Evolutionary conservation across 2,329 filamentous ascomycete genomes (phyloP).

Genomic region (Sporothrix protearum): DNA sequence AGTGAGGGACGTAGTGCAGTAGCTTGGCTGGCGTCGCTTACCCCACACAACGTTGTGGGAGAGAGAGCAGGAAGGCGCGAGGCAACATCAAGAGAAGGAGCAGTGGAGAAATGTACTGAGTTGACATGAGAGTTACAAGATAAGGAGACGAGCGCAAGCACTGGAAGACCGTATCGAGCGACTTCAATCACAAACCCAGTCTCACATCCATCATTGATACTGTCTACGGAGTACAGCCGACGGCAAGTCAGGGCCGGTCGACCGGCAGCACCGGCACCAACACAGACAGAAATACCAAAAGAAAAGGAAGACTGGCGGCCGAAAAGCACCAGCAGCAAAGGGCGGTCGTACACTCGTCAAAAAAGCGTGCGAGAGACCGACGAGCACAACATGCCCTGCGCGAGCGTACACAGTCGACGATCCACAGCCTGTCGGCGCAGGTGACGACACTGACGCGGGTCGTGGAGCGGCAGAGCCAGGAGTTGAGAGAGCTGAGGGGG

Average conservation of each 20-base stretch:
- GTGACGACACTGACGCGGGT: conserved; percentile 14
- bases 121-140: neutral
- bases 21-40: neutral
- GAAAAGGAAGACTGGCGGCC: neutral
- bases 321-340: neutral
- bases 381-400: neutral
- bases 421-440: conserved; percentile 16
- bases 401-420: conserved; percentile 11
- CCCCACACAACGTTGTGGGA: conserved; percentile 5
- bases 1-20: neutral
- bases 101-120: neutral
- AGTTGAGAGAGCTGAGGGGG: neutral
- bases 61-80: neutral
- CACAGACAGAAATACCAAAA: neutral
- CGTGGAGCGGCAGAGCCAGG: conserved; percentile 9
- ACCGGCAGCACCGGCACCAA: neutral
- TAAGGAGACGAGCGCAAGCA: neutral
- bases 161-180: neutral
- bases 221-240: neutral
- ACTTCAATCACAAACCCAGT: neutral
- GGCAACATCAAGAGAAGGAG: neutral
- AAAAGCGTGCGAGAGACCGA: conserved; percentile 1
- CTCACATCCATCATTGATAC: neutral
- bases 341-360: neutral
- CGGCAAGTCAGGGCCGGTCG: too few relatives aligned